Evolutionary conservation across 2,329 filamentous ascomycete species (phyloP), one percentile per base, ranked within the genome.

Genomic region (Keithomyces neogunnii): DNA sequence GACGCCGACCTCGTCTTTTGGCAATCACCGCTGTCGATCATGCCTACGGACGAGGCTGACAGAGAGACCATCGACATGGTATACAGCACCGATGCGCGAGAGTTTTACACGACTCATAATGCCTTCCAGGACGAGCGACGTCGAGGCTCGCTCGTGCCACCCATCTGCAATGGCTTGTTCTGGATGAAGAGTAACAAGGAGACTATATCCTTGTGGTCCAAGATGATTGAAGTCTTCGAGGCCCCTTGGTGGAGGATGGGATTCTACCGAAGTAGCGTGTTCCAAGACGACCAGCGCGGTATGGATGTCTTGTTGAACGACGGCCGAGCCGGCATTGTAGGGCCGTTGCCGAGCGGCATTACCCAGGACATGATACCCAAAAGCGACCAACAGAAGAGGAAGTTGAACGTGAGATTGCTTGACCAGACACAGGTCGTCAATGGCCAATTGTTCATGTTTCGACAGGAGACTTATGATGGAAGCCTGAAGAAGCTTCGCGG

Each of bases 301-400:
- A 49, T 49, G 36, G 47, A 49, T 26, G 47, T 49, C n/a, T 31
- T 49, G 47, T 39, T 49, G 33, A 49, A 49, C 19, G 47, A 49
- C n/a, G 47, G 47, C 9, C 38, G 47, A 13, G 47, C 47, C 29
- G 36, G 31, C 2, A 19, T 49, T 3, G 47, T 43, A 4, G 38
- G 3, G 39, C 47, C 47, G 9, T 13, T 43, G 5, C 47, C 47
- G 3, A 33, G 36, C 19, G 47, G 47, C 47, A 49, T 49, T 29
- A 49, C 47, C 13, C 9, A 44, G 29, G 47, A 49, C 30, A 43
- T 33, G 38, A 39, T 49, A 4, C 47, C 47, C 36, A 13, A 13
- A 38, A 38, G 39, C 39, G 28, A 9, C n/a, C 1, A 8, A 13
- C 6, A 33, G n/a, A 31, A 33, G 13, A 49, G 4, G 26, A 49